Evolutionary conservation across 768 basidiomycete genomes (phyloP), one percentile per base, ranked within the genome.

Genomic region (Pisolithus sp.): DNA sequence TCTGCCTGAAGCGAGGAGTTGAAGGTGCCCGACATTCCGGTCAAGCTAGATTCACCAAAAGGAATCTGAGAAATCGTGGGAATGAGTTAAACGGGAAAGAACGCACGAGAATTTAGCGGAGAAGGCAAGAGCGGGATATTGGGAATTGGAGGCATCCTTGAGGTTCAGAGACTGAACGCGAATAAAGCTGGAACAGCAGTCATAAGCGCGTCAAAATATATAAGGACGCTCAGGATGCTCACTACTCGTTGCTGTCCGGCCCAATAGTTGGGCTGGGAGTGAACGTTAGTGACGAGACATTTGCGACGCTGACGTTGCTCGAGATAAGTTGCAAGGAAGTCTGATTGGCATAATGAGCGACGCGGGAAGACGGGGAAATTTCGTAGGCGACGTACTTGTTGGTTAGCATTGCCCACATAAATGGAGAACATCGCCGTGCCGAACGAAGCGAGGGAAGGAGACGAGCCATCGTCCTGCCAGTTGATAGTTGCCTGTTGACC

Each of bases 61-160:
- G 43, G 5, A 45, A 45, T 13, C 21, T 21, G 2, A 30, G 2
- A 8, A 23, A 39, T 21, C 13, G 34, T 34, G 34, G 34, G 34
- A 34, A 34, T 26, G 34, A 5, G 13, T 24, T 12, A 28, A 44
- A 13, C 46, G 31, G 10, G 37, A 49, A 20, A 26, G 26, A 2
- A 70, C 83, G 57, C 62, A 91, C 89, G 72, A 71, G 74, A 90
- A 93, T 59, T 78, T 79, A 56, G 90, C 78, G 7, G 89, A 89
- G 75, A 91, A 94, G 0, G 88, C 81, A 56, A 85, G 71, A 42
- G 76, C 78, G 4, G 76, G 77, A 70, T 72, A 86, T 50, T 78
- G 71, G 13, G 83, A 68, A 50, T 76, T 63, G 2, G 62, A 60
- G 26, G 80, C 44, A 63, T 86, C 80, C 64, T 75, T 84, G 41